Percentiles rank a stretch among this genome's conserved stretches.
phyloP scores from a whole-genome alignment of 2,329 filamentous ascomycete species.

The Teratosphaeria epicoccoides region DNA sequence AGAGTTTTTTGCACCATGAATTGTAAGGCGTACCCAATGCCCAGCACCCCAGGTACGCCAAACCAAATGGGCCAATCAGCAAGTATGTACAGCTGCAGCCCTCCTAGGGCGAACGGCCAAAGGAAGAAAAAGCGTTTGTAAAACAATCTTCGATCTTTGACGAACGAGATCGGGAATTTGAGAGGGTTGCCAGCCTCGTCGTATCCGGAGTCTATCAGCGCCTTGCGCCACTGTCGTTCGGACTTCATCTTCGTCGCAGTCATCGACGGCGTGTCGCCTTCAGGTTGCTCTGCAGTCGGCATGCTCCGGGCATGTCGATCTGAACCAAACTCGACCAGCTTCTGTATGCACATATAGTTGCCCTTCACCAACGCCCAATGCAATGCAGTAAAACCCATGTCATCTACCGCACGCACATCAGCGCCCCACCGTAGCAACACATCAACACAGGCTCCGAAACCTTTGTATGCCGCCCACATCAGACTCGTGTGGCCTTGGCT shows the following conservation, averaged over 20 bases:
- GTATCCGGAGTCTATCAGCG: conserved; percentile 75
- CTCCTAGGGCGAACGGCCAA: conserved; percentile 71
- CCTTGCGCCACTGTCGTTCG: conserved; percentile 66
- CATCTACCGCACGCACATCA: conserved; percentile 79
- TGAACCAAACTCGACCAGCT: conserved; percentile 88
- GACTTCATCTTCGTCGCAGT: conserved; percentile 90
- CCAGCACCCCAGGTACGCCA: conserved; percentile 60
- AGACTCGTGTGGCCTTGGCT: conserved; percentile 83
- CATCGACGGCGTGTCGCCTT: conserved; percentile 78
- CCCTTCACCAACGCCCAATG: conserved; percentile 97
- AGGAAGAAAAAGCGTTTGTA: conserved; percentile 81
- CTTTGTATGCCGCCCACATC: conserved; percentile 99
- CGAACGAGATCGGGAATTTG: conserved; percentile 61
- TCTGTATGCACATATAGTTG: conserved; percentile 77
- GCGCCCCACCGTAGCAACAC: conserved; percentile 90
- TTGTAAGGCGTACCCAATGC: conserved; percentile 60
- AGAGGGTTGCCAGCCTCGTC: conserved; percentile 64
- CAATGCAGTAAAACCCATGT: conserved; percentile 85
- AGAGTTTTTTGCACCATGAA: conserved; percentile 67
- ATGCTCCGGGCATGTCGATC: conserved; percentile 85
- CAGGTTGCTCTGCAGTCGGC: conserved; percentile 28
- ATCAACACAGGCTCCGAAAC: conserved; percentile 84
- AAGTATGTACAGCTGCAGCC: conserved; percentile 59
- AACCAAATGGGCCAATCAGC: conserved; percentile 64
- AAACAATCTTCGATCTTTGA: conserved; percentile 68